These are phyloP conservation scores for Aristolochia californica DNA, from an alignment of 164 flowering plant genomes.

Conservation along the genomic window DNA sequence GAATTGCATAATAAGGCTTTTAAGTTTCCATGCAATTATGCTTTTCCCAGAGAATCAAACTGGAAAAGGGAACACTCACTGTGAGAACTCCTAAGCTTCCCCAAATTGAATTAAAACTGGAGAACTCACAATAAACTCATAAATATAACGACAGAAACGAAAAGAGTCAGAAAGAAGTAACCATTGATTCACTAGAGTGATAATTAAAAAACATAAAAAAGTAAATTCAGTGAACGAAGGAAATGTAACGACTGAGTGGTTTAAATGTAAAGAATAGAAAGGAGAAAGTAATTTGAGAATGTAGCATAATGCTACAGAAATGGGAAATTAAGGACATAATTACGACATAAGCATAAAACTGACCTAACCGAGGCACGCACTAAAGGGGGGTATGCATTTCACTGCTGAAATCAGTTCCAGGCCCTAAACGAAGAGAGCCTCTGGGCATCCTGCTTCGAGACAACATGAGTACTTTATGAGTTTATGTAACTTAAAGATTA, in stretches of 20 bases:
- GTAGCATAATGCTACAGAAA: slow-evolving; percentile 67
- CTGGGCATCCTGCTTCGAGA: slow-evolving; percentile 92
- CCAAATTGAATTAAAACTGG: too few species aligned
- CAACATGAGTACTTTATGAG: slow-evolving; percentile 82
- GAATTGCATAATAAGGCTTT: too few species aligned
- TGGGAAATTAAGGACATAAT: slow-evolving; percentile 27
- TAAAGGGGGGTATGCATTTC: slow-evolving; percentile 73
- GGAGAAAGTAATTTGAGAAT: slow-evolving; percentile 24
- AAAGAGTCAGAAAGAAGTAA: slow-evolving; percentile 13
- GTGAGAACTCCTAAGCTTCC: background rate
- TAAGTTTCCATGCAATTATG: too few species aligned
- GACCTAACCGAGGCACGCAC: slow-evolving; percentile 94
- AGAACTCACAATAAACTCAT: too few species aligned
- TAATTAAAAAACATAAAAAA: slow-evolving; percentile 5
- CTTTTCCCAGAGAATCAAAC: too few species aligned
- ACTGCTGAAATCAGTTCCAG: slow-evolving; percentile 83
- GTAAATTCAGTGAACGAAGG: slow-evolving; percentile 11
- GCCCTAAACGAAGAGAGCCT: slow-evolving; percentile 86
- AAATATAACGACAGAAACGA: slow-evolving; percentile 10
- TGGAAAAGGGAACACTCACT: too few species aligned
- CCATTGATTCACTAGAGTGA: slow-evolving; percentile 5
- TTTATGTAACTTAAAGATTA: slow-evolving; percentile 42
- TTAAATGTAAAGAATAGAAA: slow-evolving; percentile 30
- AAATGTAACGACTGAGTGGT: slow-evolving; percentile 25
- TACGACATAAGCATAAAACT: slow-evolving; percentile 67